phyloP scores from a whole-genome alignment of 768 basidiomycete species.

The Calocera viscosa region DNA sequence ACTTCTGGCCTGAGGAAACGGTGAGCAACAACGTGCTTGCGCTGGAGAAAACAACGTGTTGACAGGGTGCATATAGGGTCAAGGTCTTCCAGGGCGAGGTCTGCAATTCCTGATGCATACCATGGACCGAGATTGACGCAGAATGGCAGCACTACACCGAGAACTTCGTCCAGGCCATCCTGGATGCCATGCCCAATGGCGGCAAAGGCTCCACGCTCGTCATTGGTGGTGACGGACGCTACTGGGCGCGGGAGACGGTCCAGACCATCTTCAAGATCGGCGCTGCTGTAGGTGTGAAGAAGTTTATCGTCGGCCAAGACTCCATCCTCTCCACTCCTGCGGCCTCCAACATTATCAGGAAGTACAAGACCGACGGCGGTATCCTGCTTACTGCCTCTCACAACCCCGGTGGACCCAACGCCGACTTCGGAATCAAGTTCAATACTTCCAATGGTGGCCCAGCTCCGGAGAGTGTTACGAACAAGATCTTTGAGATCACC shows the following conservation, averaged over 20 bases:
- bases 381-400: conserved; percentile 94
- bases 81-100: conserved; percentile 98
- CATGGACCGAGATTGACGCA: conserved; percentile 19
- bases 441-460: conserved; percentile 96
- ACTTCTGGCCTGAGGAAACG: conserved; percentile 96
- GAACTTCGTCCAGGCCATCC: conserved; percentile 92
- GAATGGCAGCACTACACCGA: conserved; percentile 82
- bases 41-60: neutral
- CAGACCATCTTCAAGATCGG: conserved; percentile 90
- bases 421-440: conserved; percentile 99
- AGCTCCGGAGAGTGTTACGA: conserved; percentile 90
- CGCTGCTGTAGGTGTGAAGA: conserved; percentile 82
- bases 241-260: conserved; percentile 70
- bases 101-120: conserved; percentile 18
- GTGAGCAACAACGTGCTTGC: conserved; percentile 31
- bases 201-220: conserved; percentile 61
- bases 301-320: conserved; percentile 86
- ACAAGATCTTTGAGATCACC: conserved; percentile 85
- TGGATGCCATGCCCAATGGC: conserved; percentile 73
- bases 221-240: conserved; percentile 95
- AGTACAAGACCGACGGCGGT: conserved; percentile 91
- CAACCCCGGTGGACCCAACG: conserved; percentile 96
- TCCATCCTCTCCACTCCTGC: conserved; percentile 93
- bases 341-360: conserved; percentile 88
- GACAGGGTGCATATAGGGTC: conserved; percentile 42